These are phyloP conservation scores for Xanthoparmelia taractica DNA, from an alignment of 495 filamentous ascomycete species.

Conservation along the genomic window DNA sequence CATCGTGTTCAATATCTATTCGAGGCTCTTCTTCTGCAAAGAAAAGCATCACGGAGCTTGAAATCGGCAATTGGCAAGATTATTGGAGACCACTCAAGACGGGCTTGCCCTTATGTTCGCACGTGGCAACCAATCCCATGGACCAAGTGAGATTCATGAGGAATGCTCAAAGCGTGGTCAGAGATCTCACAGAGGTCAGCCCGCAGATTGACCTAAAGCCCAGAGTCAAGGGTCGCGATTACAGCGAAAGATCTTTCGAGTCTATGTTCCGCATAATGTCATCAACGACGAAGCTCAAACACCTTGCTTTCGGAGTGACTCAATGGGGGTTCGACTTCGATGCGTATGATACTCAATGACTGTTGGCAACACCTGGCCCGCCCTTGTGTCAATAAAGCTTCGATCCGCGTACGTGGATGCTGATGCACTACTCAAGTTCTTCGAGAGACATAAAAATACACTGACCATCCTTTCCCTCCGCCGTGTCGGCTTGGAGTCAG, in stretches of 20 bases:
- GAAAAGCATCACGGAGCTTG: neutral
- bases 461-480: neutral
- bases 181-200: neutral
- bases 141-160: neutral
- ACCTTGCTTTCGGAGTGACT: neutral
- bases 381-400: neutral
- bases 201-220: neutral
- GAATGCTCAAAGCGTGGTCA: neutral
- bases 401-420: neutral
- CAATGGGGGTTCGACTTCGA: neutral
- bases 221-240: neutral
- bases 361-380: neutral
- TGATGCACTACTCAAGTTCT: neutral
- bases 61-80: neutral
- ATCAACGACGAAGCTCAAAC: neutral
- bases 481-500: neutral
- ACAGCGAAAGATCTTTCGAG: neutral
- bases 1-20: neutral
- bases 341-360: neutral
- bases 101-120: neutral
- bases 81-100: neutral
- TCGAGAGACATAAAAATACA: neutral
- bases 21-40: neutral
- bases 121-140: neutral
- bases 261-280: neutral